phyloP scores from a whole-genome alignment of 371 early-diverging fungal genomes.

The Mortierella sp. region DNA sequence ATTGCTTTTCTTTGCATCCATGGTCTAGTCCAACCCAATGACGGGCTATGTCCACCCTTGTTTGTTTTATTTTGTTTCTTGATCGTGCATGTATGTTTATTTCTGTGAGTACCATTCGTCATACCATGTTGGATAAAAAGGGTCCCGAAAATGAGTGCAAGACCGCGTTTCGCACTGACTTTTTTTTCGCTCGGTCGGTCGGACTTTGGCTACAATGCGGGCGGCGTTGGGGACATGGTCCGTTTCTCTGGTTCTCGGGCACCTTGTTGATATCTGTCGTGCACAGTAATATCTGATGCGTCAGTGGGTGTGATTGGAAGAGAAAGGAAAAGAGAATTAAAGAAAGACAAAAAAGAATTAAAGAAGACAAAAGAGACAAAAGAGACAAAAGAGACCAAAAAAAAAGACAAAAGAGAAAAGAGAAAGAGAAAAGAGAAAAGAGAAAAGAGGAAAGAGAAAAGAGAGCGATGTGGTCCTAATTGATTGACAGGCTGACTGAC shows the following conservation, averaged over 20 bases:
- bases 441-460: background rate
- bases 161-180: background rate
- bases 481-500: too few species aligned
- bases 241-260: background rate
- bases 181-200: background rate
- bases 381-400: too few species aligned
- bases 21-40: too few species aligned
- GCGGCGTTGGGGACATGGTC: background rate
- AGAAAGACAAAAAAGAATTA: background rate
- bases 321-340: background rate
- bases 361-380: background rate
- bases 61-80: too few species aligned
- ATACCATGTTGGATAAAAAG: background rate
- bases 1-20: too few species aligned
- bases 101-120: background rate
- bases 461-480: too few species aligned
- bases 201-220: too few species aligned
- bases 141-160: background rate
- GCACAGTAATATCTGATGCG: background rate
- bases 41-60: too few species aligned
- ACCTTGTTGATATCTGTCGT: background rate
- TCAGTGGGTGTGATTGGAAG: background rate
- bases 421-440: background rate
- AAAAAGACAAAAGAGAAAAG: background rate
- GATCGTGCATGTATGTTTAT: too few species aligned